Percentiles rank a stretch among this genome's conserved stretches.
phyloP scores from a whole-genome alignment of 495 filamentous ascomycete species.

The Pseudomonodictys pantanalensis region DNA sequence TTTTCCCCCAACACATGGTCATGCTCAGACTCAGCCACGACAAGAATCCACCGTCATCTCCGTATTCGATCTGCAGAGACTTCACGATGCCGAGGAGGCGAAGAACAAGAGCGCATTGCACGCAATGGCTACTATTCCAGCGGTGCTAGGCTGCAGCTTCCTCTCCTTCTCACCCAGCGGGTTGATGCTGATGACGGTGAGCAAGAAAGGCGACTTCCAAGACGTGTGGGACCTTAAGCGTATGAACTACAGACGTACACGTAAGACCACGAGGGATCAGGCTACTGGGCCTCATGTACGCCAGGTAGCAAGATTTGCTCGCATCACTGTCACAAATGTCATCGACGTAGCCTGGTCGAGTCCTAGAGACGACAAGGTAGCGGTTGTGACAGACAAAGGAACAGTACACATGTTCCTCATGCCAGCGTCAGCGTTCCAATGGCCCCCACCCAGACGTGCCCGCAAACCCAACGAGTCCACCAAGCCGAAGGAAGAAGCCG shows the following conservation, averaged over 20 bases:
- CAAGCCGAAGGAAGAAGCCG: constrained; percentile 29
- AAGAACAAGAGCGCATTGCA: constrained; percentile 47
- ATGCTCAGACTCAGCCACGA: constrained; percentile 40
- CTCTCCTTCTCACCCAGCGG: constrained; percentile 86
- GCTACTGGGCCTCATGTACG: constrained; percentile 61
- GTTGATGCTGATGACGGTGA: constrained; percentile 80
- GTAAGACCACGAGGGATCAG: constrained; percentile 24
- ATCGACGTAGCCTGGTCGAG: constrained; percentile 85
- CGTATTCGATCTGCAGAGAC: constrained; percentile 72
- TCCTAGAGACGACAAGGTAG: constrained; percentile 74
- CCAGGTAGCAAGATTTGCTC: constrained; percentile 78
- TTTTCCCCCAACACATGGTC: constrained; percentile 71
- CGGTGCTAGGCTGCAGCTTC: constrained; percentile 84
- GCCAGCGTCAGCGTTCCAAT: constrained; percentile 76
- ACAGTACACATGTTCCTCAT: constrained; percentile 90
- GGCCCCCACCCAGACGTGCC: constrained; percentile 76
- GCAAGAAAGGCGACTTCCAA: constrained; percentile 86
- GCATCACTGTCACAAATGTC: constrained; percentile 85
- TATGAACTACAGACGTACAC: constrained; percentile 51
- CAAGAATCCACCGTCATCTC: constrained; percentile 79
- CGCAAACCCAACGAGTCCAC: constrained; percentile 13
- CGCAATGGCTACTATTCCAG: constrained; percentile 74
- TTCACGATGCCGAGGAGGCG: constrained; percentile 47
- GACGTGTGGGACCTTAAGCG: constrained; percentile 92
- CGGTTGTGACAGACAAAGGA: constrained; percentile 86